Conservation (phyloP, 78 protist species). For the Polysphondylium violaceum region DNA sequence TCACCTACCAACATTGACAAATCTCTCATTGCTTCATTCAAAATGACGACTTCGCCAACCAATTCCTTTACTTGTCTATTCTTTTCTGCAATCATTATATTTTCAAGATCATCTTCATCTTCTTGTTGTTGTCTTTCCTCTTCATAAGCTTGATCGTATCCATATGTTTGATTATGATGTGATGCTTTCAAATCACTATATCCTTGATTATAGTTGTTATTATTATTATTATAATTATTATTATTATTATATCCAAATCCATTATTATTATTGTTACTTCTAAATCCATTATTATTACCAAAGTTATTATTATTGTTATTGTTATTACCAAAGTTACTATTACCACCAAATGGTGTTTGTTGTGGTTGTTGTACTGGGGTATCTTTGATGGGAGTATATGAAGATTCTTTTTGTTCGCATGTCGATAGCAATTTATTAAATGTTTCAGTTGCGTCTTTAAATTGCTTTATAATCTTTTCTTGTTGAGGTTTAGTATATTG, state of each 20-base stretch:
- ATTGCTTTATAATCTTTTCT: constrained; percentile 53
- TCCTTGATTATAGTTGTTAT: not conserved
- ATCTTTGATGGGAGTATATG: constrained; percentile 20
- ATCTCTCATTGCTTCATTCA: constrained; percentile 37
- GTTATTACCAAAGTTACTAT: not conserved
- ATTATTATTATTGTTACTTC: not conserved
- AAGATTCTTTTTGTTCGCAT: constrained; percentile 15
- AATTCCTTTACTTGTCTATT: constrained; percentile 45
- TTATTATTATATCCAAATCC: not conserved
- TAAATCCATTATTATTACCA: too few species aligned
- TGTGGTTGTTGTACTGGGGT: not conserved
- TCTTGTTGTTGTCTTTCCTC: not conserved
- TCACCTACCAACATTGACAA: constrained; percentile 37
- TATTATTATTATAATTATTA: constrained; percentile 8
- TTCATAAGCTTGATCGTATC: not conserved
- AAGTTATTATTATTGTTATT: not conserved
- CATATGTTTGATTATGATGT: not conserved
- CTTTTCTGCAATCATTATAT: constrained; percentile 46
- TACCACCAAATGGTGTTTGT: constrained; percentile 19
- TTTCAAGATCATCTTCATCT: constrained; percentile 22
- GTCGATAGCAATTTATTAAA: constrained; percentile 20
- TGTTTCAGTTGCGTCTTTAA: constrained; percentile 23
- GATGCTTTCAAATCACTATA: not conserved
- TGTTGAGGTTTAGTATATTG: constrained; percentile 34
- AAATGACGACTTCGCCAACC: constrained; percentile 2